Percentiles rank a stretch among this genome's conserved stretches.
phyloP scores from a whole-genome alignment of 208 protist species.

The Wallacemonas collosoma region DNA sequence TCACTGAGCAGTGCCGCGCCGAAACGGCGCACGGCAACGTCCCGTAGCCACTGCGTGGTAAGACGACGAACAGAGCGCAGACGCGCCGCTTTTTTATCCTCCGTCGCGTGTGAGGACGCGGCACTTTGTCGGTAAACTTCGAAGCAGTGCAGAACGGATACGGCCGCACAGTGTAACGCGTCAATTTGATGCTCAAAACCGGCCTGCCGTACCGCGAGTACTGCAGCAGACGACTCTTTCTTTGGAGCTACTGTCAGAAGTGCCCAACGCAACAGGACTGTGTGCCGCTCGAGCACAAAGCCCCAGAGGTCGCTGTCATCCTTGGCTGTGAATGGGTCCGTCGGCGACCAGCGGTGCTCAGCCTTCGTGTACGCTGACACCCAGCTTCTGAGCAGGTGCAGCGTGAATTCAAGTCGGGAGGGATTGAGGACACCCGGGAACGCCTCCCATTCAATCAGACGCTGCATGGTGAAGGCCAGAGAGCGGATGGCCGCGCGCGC shows the following conservation, averaged over 20 bases:
- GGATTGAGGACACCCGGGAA: constrained; percentile 40
- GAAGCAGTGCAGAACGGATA: constrained; percentile 26
- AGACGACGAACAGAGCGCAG: neutral
- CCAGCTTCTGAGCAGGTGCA: constrained; percentile 66
- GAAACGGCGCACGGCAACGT: constrained; percentile 19
- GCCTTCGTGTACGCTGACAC: constrained; percentile 44
- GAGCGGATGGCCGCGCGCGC: constrained; percentile 13
- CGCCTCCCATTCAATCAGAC: constrained; percentile 21
- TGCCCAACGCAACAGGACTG: constrained; percentile 54
- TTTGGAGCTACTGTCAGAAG: constrained; percentile 45
- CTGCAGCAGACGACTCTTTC: no score
- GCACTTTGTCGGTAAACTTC: constrained; percentile 13
- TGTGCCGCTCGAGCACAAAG: constrained; percentile 75
- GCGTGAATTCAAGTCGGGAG: constrained; percentile 52
- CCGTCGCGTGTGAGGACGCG: constrained; percentile 9
- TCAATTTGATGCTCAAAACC: constrained; percentile 13
- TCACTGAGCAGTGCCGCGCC: constrained; percentile 39
- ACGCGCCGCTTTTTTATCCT: constrained; percentile 31
- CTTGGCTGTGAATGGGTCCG: constrained; percentile 32
- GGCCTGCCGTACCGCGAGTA: neutral
- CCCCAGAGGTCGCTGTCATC: constrained; percentile 64
- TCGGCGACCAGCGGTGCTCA: constrained; percentile 44
- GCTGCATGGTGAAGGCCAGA: constrained; percentile 34
- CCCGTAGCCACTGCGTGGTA: constrained; percentile 28
- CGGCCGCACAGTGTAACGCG: constrained; percentile 17